phyloP scores from a whole-genome alignment of 805 yeast species.

The Kuraishia borneana region DNA sequence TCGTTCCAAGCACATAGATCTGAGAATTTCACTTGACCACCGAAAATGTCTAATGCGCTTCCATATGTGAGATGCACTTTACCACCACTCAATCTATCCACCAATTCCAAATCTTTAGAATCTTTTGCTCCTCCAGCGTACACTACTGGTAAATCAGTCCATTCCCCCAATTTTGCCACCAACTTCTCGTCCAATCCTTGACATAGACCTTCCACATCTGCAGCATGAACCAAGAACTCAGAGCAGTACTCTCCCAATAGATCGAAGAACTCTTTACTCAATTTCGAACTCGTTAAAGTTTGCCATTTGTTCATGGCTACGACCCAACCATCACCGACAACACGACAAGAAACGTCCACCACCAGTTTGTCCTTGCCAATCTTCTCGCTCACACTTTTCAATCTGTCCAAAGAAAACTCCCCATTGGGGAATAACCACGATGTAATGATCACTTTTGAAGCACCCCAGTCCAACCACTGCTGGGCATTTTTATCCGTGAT shows the following conservation, averaged over 20 bases:
- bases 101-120: slow-evolving; percentile 56
- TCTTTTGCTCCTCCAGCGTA: slow-evolving; percentile 96
- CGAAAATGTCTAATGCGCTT: slow-evolving; percentile 88
- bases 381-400: slow-evolving; percentile 32
- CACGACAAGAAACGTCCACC: slow-evolving; percentile 81
- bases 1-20: slow-evolving; percentile 73
- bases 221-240: slow-evolving; percentile 93
- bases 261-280: slow-evolving; percentile 42
- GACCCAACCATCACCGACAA: slow-evolving; percentile 45
- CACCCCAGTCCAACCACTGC: slow-evolving; percentile 68
- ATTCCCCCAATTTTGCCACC: slow-evolving; percentile 61
- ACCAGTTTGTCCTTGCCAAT: slow-evolving; percentile 68
- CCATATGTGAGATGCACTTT: slow-evolving; percentile 90
- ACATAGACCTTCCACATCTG: slow-evolving; percentile 96
- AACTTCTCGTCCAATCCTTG: slow-evolving; percentile 80
- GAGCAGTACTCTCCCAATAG: slow-evolving; percentile 54
- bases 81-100: slow-evolving; percentile 58
- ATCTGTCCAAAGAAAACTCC: slow-evolving; percentile 35
- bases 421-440: slow-evolving; percentile 79
- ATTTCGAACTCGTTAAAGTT: slow-evolving; percentile 57
- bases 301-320: slow-evolving; percentile 99
- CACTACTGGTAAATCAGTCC: slow-evolving; percentile 71
- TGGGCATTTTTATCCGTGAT: slow-evolving; percentile 65
- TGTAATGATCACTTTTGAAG: slow-evolving; percentile 84
- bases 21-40: slow-evolving; percentile 71